Evolutionary conservation across 495 filamentous ascomycete genomes (phyloP).

Genomic region (Endocarpon pusillum): DNA sequence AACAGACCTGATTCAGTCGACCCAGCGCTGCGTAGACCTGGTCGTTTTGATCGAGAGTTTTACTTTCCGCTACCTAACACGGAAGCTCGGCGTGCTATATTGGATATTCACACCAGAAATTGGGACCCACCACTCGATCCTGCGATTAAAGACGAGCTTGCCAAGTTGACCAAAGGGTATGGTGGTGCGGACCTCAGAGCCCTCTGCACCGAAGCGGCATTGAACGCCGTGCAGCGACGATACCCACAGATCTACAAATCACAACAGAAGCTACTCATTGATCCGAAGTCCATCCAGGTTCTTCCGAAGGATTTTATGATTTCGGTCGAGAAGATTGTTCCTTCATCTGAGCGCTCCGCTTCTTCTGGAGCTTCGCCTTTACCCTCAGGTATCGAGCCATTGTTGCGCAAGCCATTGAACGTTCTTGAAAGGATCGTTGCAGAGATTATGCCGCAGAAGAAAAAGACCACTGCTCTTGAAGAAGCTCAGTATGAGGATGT

Average conservation of each 20-base stretch:
- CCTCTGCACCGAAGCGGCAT: slow-evolving; percentile 88
- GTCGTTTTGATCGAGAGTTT: slow-evolving; percentile 92
- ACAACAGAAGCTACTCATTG: slow-evolving; percentile 74
- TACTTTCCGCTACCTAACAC: slow-evolving; percentile 85
- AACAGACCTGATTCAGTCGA: slow-evolving; percentile 97
- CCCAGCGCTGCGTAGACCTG: slow-evolving; percentile 89
- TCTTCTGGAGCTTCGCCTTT: slow-evolving; percentile 66
- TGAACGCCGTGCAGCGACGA: slow-evolving; percentile 91
- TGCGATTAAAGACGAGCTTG: slow-evolving; percentile 66
- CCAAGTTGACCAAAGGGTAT: slow-evolving; percentile 84
- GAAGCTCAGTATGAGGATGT: slow-evolving; percentile 89
- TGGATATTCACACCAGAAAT: slow-evolving; percentile 89
- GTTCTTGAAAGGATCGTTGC: slow-evolving; percentile 50
- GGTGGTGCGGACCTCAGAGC: slow-evolving; percentile 89
- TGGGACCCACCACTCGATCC: slow-evolving; percentile 67
- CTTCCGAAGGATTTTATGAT: slow-evolving; percentile 91
- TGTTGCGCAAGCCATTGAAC: slow-evolving; percentile 55
- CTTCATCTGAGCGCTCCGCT: slow-evolving; percentile 78
- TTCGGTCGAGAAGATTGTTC: slow-evolving; percentile 86
- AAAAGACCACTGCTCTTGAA: slow-evolving; percentile 72
- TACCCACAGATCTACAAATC: slow-evolving; percentile 95
- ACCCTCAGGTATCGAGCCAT: slow-evolving; percentile 59
- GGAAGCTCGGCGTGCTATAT: slow-evolving; percentile 61
- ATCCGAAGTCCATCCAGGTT: slow-evolving; percentile 66
- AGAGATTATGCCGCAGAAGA: slow-evolving; percentile 63